A percentile compares a stretch with the other conserved stretches of the same genome.
Evolutionary conservation across 805 yeast genomes (phyloP).

Genomic region (Ogataea paradorogensis): DNA sequence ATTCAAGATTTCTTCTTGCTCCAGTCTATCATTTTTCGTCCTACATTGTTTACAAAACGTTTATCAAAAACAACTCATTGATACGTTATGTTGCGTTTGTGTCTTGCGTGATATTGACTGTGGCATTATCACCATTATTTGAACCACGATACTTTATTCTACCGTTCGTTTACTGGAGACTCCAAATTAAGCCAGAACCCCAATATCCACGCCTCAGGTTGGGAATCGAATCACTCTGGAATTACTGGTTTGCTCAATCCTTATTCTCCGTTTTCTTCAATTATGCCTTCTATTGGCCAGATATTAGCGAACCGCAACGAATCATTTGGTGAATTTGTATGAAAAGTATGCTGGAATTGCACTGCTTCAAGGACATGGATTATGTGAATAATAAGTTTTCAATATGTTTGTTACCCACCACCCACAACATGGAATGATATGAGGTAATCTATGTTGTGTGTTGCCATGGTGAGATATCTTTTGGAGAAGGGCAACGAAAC

Average conservation of each 20-base stretch:
- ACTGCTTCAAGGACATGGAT: too few relatives aligned
- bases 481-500: too few relatives aligned
- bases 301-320: slow-evolving; percentile 63
- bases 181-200: slow-evolving; percentile 45
- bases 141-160: slow-evolving; percentile 91
- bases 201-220: slow-evolving; percentile 37
- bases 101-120: slow-evolving; percentile 52
- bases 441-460: too few relatives aligned
- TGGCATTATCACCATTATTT: slow-evolving; percentile 87
- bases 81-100: slow-evolving; percentile 50
- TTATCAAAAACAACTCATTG: slow-evolving; percentile 22
- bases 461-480: too few relatives aligned
- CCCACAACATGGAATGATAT: too few relatives aligned
- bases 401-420: too few relatives aligned
- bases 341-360: too few relatives aligned
- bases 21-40: slow-evolving; percentile 68
- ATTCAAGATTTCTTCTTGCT: slow-evolving; percentile 48
- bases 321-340: slow-evolving; percentile 94
- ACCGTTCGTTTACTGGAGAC: slow-evolving; percentile 75
- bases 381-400: too few relatives aligned
- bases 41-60: slow-evolving; percentile 25
- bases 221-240: slow-evolving; percentile 60
- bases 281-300: slow-evolving; percentile 66
- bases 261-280: slow-evolving; percentile 55
- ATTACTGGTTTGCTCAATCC: slow-evolving; percentile 49